Conservation (phyloP, 148 eudicot species). For the Persicaria maculosa region DNA sequence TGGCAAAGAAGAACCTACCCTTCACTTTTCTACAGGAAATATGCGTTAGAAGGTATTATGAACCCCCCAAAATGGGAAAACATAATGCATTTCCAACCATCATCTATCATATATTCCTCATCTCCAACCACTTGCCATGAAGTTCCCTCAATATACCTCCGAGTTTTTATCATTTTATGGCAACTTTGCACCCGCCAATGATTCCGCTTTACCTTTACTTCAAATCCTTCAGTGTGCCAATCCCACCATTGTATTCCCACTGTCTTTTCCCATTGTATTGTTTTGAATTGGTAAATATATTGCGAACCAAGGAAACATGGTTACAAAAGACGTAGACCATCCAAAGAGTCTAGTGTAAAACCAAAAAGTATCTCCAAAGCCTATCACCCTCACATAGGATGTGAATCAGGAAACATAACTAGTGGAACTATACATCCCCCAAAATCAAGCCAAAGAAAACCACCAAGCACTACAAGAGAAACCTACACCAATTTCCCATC, state of each 20-base stretch:
- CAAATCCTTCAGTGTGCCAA: background rate
- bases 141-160: background rate
- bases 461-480: too few species aligned
- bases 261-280: background rate
- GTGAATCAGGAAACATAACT: too few species aligned
- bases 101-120: background rate
- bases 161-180: too few species aligned
- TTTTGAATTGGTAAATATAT: background rate
- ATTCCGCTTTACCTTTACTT: background rate
- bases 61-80: background rate
- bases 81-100: background rate
- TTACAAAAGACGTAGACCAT: too few species aligned
- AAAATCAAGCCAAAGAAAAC: too few species aligned
- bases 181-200: background rate
- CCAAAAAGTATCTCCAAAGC: too few species aligned
- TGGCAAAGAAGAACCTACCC: background rate
- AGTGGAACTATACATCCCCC: too few species aligned
- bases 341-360: too few species aligned
- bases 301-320: too few species aligned
- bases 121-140: background rate
- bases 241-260: background rate
- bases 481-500: background rate
- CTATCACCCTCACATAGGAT: too few species aligned
- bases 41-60: background rate
- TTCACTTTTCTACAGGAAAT: background rate